Conservation (phyloP, 192 early-diverging fungal genomes). For the Umbelopsis ramanniana region DNA sequence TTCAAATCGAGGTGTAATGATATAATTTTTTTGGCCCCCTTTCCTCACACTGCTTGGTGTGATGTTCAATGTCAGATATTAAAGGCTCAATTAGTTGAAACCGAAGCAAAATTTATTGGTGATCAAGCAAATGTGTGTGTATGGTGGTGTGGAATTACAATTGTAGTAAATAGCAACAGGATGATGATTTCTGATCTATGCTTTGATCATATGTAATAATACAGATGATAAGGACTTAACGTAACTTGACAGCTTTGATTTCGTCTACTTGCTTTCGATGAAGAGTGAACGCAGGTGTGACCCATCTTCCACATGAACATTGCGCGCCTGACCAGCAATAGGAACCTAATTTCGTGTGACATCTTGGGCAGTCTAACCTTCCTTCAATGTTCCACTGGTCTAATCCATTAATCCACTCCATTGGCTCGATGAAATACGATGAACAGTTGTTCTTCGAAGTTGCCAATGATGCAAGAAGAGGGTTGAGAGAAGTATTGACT, state of each 20-base stretch:
- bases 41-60: slow-evolving; percentile 20
- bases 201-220: background rate
- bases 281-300: slow-evolving; percentile 79
- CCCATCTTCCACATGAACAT: slow-evolving; percentile 84
- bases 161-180: background rate
- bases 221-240: background rate
- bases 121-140: background rate
- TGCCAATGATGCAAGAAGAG: slow-evolving; percentile 38
- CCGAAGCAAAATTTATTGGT: slow-evolving; percentile 10
- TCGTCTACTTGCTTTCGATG: slow-evolving; percentile 78
- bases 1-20: slow-evolving; percentile 31
- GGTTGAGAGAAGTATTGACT: slow-evolving; percentile 28
- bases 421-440: slow-evolving; percentile 82
- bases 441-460: slow-evolving; percentile 56
- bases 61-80: slow-evolving; percentile 20
- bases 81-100: slow-evolving; percentile 15
- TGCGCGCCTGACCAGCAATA: slow-evolving; percentile 82
- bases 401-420: slow-evolving; percentile 80
- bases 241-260: slow-evolving; percentile 24
- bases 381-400: slow-evolving; percentile 63
- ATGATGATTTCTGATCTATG: background rate
- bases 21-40: slow-evolving; percentile 9
- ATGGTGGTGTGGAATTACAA: too few species aligned
- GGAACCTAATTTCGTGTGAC: slow-evolving; percentile 75
- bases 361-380: slow-evolving; percentile 79